These are phyloP conservation scores for Colletotrichum falcatum DNA, from an alignment of 2,329 filamentous ascomycete genomes.

Conservation along the genomic window DNA sequence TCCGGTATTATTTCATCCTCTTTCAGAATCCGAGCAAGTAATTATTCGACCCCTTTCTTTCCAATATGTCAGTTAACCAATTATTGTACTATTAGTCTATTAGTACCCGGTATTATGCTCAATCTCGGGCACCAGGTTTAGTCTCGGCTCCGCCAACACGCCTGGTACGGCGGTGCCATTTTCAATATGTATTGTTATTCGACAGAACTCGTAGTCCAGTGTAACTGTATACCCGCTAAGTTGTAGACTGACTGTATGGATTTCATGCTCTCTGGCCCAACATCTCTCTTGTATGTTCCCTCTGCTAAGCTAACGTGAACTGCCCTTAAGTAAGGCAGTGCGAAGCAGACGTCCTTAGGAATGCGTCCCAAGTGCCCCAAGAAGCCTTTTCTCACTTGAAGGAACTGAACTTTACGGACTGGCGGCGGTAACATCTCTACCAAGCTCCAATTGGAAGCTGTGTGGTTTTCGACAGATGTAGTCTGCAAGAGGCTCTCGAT, in stretches of 20 bases:
- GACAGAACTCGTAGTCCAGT: not conserved
- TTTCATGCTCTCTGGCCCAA: not conserved
- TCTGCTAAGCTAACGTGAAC: not conserved
- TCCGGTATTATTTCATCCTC: no score
- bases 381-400: not conserved
- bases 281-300: not conserved
- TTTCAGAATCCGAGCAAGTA: not conserved
- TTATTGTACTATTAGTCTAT: not conserved
- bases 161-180: no score
- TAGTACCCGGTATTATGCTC: not conserved
- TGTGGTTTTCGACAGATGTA: not conserved
- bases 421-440: slow-evolving; percentile 8
- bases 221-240: not conserved
- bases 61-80: not conserved
- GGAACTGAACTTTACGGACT: not conserved
- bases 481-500: not conserved
- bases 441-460: not conserved
- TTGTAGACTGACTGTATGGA: not conserved
- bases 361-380: not conserved
- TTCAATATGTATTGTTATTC: not conserved
- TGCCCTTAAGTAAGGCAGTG: not conserved
- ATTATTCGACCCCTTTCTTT: not conserved
- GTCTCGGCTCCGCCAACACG: not conserved
- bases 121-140: rapidly evolving
- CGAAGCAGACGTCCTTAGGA: not conserved